Base-by-base conservation (phyloP, 1,284 basidiomycete genomes). In the Garcileccinum viscosum region DNA sequence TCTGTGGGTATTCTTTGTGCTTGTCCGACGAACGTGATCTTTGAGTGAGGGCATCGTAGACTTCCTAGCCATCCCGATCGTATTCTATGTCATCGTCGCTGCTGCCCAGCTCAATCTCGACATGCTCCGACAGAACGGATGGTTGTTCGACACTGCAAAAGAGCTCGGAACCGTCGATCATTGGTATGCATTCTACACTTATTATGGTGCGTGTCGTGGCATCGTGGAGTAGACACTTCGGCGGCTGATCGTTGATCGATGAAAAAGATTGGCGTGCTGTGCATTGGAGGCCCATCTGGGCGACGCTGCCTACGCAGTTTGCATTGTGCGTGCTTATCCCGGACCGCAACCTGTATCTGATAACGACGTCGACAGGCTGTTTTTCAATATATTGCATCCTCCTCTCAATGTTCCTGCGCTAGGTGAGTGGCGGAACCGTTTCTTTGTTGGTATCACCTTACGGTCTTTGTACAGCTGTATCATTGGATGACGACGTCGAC, bases 381-480 rank as follows among this genome's bases (percentile, higher is more conserved):
- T 97, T 80, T 97, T 97, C 81, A 96, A 98, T 71, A 91, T 99
- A 65, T 82, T 99, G 15, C 97, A 99, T 78, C 97, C 98, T 14
- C 96, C 95, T 47, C 84, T 97, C 65, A 97, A 97, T 73, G 94
- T 98, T 3, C 97, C 97, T 4, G 96, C 97, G 8, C 85, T 99
- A 14, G 93, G 96, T 87, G 73, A 65, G 85, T 73, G 61, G 60
- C 12, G 5, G 42, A 14, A n/a, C 8, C 24, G 19, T 44, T 22
- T 5, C 24, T 63, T 4, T 37, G 4, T 3, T 2, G 4, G 11
- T 6, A 27, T 62, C 4, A 17, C 24, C 27, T 70, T 17, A 22
- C 27, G n/a, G 24, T 35, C 30, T 58, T 6, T 33, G 27, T n/a
- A 44, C 64, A 93, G 93, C 93, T 62, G 94, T 99, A n/a, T 97